Evolutionary conservation across 345 rosid species (phyloP).

Genomic region (Salix caprea): DNA sequence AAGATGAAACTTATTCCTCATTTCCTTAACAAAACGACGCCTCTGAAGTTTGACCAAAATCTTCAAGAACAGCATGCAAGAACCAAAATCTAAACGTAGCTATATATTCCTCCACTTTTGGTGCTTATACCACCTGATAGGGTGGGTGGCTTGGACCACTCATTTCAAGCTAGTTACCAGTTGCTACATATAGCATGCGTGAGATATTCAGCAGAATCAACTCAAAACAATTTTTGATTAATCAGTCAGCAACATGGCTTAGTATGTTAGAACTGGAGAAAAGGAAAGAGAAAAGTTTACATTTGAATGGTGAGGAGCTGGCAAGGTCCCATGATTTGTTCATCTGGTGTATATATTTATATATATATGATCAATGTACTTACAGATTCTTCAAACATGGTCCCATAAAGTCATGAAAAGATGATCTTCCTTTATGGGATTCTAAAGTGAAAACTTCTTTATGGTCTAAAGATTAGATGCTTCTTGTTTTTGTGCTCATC

Average conservation of each 20-base stretch:
- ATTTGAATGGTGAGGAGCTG: slow-evolving; percentile 1
- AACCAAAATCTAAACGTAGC: neutral
- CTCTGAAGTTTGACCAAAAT: neutral
- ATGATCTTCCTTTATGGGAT: slow-evolving; percentile 26
- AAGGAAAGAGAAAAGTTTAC: neutral
- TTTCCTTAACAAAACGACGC: neutral
- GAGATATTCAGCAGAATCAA: neutral
- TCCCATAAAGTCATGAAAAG: slow-evolving; percentile 19
- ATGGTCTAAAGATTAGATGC: slow-evolving; percentile 34
- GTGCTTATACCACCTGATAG: neutral
- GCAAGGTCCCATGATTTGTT: slow-evolving; percentile 1
- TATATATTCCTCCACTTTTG: neutral
- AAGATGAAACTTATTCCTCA: neutral
- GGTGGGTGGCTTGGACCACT: neutral
- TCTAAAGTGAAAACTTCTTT: slow-evolving; percentile 23
- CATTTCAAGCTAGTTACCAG: neutral
- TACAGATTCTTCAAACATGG: slow-evolving; percentile 4
- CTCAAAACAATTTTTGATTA: neutral
- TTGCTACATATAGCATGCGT: neutral
- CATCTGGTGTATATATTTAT: neutral
- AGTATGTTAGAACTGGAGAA: neutral
- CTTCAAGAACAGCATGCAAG: neutral
- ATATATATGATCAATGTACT: neutral
- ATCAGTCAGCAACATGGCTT: neutral
- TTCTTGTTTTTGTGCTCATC: slow-evolving; percentile 7